Evolutionary conservation across 163 green algal species (phyloP).

Genomic region (Scenedesmus sp.): DNA sequence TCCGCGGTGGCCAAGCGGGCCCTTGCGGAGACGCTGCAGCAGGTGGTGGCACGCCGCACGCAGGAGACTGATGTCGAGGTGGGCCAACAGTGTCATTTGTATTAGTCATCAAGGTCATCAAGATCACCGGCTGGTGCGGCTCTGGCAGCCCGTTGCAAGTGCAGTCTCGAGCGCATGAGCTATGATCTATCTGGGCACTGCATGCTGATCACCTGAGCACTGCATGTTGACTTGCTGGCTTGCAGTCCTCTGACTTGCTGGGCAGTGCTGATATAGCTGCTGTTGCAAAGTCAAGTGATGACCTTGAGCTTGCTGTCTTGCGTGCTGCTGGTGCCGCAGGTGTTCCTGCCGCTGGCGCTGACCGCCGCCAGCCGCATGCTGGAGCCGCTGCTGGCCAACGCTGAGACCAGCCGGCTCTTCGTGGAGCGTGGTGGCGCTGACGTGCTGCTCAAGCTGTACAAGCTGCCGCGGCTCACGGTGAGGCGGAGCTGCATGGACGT

Average conservation of each 20-base stretch:
- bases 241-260: neutral
- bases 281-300: neutral
- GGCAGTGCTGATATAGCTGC: neutral
- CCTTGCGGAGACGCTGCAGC: slow-evolving; percentile 23
- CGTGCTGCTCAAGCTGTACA: slow-evolving; percentile 84
- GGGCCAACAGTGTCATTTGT: neutral
- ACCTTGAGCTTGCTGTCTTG: neutral
- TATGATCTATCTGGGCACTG: neutral
- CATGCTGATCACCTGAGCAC: neutral
- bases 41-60: neutral
- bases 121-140: slow-evolving; percentile 49
- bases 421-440: slow-evolving; percentile 83
- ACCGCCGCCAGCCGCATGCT: slow-evolving; percentile 84
- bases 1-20: slow-evolving; percentile 16
- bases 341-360: slow-evolving; percentile 81
- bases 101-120: slow-evolving; percentile 27
- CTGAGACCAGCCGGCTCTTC: slow-evolving; percentile 83
- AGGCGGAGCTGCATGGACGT: neutral
- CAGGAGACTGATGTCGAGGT: slow-evolving; percentile 56
- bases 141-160: too few species aligned
- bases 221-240: neutral
- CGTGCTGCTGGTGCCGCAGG: slow-evolving; percentile 9
- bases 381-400: slow-evolving; percentile 83
- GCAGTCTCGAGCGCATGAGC: too few species aligned
- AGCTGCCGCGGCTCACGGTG: slow-evolving; percentile 77